A percentile compares a stretch with the other conserved stretches of the same genome.
These are phyloP conservation scores for Acaromyces ingoldii DNA, from an alignment of 1,284 basidiomycete species.

Conservation along the genomic window DNA sequence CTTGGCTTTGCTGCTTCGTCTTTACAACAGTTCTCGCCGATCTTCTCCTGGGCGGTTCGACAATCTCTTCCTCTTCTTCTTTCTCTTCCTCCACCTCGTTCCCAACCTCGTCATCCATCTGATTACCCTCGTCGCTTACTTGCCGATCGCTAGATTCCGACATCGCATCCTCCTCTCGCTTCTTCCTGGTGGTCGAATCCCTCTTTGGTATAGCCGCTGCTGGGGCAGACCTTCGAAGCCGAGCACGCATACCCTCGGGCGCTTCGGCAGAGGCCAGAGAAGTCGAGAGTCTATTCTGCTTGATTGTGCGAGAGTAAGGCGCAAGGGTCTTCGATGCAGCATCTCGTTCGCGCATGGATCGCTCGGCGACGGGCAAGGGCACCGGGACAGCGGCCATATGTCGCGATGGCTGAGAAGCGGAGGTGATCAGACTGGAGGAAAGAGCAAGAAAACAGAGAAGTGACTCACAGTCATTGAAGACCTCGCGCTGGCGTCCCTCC, in stretches of 20 bases:
- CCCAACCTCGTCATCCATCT: conserved; percentile 9
- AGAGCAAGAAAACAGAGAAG: too few relatives aligned
- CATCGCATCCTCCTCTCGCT: too few relatives aligned
- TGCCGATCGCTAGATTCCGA: background rate
- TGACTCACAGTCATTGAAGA: too few relatives aligned
- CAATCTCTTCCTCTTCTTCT: conserved; percentile 14
- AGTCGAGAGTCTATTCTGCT: conserved; percentile 20
- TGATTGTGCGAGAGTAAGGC: conserved; percentile 32
- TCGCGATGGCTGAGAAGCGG: conserved; percentile 10
- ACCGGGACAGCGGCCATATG: conserved; percentile 13
- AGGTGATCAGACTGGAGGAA: too few relatives aligned
- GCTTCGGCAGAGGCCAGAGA: too few relatives aligned
- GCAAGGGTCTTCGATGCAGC: conserved; percentile 16
- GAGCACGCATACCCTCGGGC: too few relatives aligned
- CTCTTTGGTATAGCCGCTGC: too few relatives aligned
- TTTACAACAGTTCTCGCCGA: background rate
- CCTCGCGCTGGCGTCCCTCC: background rate
- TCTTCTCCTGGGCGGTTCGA: conserved; percentile 2
- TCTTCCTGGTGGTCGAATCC: too few relatives aligned
- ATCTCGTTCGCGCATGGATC: background rate
- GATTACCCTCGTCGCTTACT: background rate
- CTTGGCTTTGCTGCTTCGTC: conserved; percentile 14
- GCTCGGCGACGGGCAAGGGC: conserved; percentile 12
- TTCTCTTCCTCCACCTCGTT: conserved; percentile 13
- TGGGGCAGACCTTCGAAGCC: too few relatives aligned